Evolutionary conservation across 805 yeast genomes (phyloP).

Genomic region (Zygoascus bituminiphila): DNA sequence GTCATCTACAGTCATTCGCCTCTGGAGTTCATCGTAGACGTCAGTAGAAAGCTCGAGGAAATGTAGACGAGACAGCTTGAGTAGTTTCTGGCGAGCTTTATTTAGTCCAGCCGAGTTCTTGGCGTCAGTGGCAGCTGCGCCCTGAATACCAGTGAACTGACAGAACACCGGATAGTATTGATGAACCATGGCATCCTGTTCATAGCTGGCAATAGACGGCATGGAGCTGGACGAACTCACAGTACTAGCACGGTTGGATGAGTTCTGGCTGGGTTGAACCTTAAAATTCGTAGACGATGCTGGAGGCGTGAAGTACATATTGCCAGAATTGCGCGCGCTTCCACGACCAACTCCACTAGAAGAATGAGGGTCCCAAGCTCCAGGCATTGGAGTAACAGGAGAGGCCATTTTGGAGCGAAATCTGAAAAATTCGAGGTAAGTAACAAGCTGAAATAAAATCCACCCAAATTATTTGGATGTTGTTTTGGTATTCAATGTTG

Average conservation of each 20-base stretch:
- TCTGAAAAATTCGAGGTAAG: too few species aligned
- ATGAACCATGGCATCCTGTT: slow-evolving; percentile 1
- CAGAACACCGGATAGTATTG: slow-evolving; percentile 13
- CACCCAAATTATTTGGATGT: too few species aligned
- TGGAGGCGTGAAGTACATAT: neutral
- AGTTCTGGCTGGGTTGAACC: neutral
- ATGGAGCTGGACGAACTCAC: slow-evolving; percentile 5
- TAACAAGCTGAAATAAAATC: too few species aligned
- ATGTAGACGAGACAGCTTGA: slow-evolving; percentile 70
- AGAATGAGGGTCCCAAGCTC: neutral
- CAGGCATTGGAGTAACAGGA: neutral
- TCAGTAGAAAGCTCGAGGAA: slow-evolving; percentile 88
- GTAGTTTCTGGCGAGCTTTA: slow-evolving; percentile 77
- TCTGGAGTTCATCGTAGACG: slow-evolving; percentile 82
- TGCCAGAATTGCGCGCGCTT: neutral
- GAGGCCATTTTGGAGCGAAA: too few species aligned
- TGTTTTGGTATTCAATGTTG: too few species aligned
- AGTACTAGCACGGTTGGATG: neutral
- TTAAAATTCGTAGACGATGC: neutral
- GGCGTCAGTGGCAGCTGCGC: slow-evolving; percentile 1
- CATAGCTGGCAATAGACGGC: neutral
- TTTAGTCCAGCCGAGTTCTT: slow-evolving; percentile 8
- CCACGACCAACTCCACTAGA: neutral
- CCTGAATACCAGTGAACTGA: slow-evolving; percentile 10
- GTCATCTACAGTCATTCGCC: slow-evolving; percentile 48